phyloP scores from a whole-genome alignment of 2,329 filamentous ascomycete genomes.

The Microdochium nivale region DNA sequence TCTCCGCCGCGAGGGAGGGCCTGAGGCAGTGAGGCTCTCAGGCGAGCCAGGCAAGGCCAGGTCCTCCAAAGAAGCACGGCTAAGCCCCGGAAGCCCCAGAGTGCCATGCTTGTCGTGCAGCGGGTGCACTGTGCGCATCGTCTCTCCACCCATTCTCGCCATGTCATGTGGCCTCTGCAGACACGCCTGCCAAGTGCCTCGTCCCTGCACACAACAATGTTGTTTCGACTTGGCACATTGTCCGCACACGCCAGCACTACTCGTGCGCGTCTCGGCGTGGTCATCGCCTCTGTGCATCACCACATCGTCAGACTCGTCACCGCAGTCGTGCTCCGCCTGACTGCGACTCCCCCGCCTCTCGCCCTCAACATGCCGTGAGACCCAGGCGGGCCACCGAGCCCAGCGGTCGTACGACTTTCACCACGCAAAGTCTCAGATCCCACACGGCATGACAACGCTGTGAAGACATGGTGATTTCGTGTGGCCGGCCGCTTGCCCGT shows the following conservation, averaged over 20 bases:
- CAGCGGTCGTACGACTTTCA: no score
- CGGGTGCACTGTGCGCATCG: neutral
- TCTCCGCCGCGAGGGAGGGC: neutral
- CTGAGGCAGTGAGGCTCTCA: no score
- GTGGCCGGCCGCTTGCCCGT: no score
- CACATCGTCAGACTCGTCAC: neutral
- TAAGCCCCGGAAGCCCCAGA: neutral
- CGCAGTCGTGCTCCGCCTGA: no score
- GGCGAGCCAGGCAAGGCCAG: no score
- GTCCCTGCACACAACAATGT: neutral
- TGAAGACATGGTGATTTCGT: neutral
- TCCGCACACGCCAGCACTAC: neutral
- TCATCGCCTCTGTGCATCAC: neutral
- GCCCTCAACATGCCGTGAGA: no score
- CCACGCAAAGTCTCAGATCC: no score
- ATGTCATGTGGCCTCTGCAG: neutral
- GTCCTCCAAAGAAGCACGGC: no score
- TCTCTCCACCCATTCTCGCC: neutral
- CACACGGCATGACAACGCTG: no score
- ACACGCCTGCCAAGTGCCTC: neutral
- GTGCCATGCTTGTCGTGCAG: no score
- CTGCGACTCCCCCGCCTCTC: no score
- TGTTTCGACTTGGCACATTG: neutral
- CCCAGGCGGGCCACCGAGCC: no score
- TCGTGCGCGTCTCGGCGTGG: neutral